Evolutionary conservation across 495 filamentous ascomycete species (phyloP).

Genomic region (Tuber indicum): DNA sequence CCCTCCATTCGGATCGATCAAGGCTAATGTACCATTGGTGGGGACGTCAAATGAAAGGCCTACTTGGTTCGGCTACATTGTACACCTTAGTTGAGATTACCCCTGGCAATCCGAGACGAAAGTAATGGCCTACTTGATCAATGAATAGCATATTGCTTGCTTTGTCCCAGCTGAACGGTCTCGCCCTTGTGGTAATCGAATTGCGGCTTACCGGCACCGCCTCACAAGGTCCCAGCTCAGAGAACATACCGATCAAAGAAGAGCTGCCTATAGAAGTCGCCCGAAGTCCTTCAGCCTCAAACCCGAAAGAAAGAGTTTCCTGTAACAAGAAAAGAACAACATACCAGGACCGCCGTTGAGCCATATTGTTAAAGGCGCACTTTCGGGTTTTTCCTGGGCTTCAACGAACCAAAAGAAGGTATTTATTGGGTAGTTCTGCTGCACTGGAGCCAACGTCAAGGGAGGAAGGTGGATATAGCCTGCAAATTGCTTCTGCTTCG

Average conservation of each 20-base stretch:
- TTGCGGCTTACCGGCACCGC: slow-evolving; percentile 50
- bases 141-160: slow-evolving; percentile 70
- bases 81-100: slow-evolving; percentile 11
- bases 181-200: slow-evolving; percentile 41
- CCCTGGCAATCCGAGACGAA: background rate
- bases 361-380: slow-evolving; percentile 60
- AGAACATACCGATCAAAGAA: slow-evolving; percentile 65
- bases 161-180: slow-evolving; percentile 61
- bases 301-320: slow-evolving; percentile 44
- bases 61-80: slow-evolving; percentile 46
- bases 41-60: slow-evolving; percentile 36
- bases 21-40: slow-evolving; percentile 31
- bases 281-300: background rate
- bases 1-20: slow-evolving; percentile 16
- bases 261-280: slow-evolving; percentile 42
- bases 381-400: slow-evolving; percentile 53
- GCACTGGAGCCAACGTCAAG: slow-evolving; percentile 45
- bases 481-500: slow-evolving; percentile 42
- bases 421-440: slow-evolving; percentile 59
- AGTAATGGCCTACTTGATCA: slow-evolving; percentile 48
- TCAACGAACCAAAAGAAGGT: slow-evolving; percentile 78
- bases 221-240: slow-evolving; percentile 51
- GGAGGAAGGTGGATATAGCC: slow-evolving; percentile 51
- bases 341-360: slow-evolving; percentile 61
- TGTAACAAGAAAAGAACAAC: slow-evolving; percentile 61